These are phyloP conservation scores for Fusarium sp. DNA, from an alignment of 2,329 filamentous ascomycete species.

Conservation along the genomic window DNA sequence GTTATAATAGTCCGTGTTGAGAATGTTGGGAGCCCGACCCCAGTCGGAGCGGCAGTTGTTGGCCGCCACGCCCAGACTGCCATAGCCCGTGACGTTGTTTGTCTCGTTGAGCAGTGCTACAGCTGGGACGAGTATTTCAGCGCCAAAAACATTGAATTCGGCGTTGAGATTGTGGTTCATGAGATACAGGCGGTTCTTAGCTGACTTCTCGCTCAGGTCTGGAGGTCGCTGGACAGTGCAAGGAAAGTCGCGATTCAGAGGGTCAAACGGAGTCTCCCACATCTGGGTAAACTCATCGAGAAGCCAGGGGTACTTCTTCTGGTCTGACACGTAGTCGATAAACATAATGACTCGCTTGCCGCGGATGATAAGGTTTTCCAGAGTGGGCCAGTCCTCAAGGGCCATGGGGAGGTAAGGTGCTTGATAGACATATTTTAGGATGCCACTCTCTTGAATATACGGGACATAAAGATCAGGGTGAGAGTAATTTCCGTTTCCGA, in stretches of 20 bases:
- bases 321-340: conserved; percentile 87
- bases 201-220: conserved; percentile 66
- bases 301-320: conserved; percentile 83
- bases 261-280: conserved; percentile 93
- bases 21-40: conserved; percentile 79
- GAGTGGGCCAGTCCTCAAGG: conserved; percentile 84
- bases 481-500: conserved; percentile 87
- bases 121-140: conserved; percentile 77
- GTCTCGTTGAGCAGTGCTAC: conserved; percentile 77
- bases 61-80: conserved; percentile 75
- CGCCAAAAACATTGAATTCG: conserved; percentile 75
- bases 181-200: conserved; percentile 78
- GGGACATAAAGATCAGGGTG: conserved; percentile 72
- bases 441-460: conserved; percentile 78
- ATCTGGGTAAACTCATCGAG: conserved; percentile 89
- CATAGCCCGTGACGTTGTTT: conserved; percentile 74
- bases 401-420: conserved; percentile 79
- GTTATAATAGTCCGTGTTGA: conserved; percentile 91
- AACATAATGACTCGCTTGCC: conserved; percentile 82
- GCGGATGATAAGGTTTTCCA: conserved; percentile 79
- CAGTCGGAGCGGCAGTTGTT: conserved; percentile 73
- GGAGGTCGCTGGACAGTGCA: conserved; percentile 85
- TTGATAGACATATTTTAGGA: conserved; percentile 79
- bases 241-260: conserved; percentile 73
- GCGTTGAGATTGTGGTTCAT: conserved; percentile 93